Percentiles rank a stretch among this genome's conserved stretches.
Evolutionary conservation across 208 protist species (phyloP).

Genomic region (Wallacemonas sp.): DNA sequence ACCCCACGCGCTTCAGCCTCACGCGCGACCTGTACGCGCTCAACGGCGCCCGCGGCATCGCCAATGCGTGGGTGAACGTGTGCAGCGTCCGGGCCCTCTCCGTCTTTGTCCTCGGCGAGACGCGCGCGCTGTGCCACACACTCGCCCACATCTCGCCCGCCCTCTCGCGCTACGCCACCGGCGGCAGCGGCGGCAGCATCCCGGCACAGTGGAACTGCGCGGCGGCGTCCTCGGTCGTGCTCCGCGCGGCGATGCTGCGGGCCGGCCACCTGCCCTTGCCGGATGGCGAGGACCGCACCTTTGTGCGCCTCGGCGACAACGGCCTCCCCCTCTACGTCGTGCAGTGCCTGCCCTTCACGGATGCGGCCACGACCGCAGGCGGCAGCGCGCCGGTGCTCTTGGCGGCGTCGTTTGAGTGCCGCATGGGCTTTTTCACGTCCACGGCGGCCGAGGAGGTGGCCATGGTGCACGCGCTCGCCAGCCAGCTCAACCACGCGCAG

Average conservation of each 20-base stretch:
- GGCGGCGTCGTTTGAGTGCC: constrained; percentile 71
- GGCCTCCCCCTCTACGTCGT: constrained; percentile 41
- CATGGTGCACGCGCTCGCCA: not conserved
- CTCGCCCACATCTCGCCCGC: constrained; percentile 18
- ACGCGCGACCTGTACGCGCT: constrained; percentile 35
- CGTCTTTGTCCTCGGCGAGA: constrained; percentile 56
- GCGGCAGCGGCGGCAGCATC: not conserved
- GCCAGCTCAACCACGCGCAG: not conserved
- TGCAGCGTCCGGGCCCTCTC: constrained; percentile 53
- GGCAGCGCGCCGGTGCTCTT: constrained; percentile 16
- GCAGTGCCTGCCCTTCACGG: constrained; percentile 67
- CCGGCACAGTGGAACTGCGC: constrained; percentile 21
- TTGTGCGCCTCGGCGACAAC: constrained; percentile 31
- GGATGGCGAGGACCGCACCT: constrained; percentile 46
- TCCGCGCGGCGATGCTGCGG: constrained; percentile 40
- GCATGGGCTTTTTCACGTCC: constrained; percentile 67
- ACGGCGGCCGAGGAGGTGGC: constrained; percentile 9
- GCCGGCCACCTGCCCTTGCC: constrained; percentile 41
- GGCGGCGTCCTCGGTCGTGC: constrained; percentile 28
- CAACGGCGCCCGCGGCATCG: constrained; percentile 54
- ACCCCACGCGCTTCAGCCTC: constrained; percentile 11
- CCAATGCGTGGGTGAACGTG: constrained; percentile 60
- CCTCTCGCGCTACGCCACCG: constrained; percentile 14
- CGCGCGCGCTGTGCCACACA: constrained; percentile 16
- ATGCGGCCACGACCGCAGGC: constrained; percentile 10